Evolutionary conservation across 2,329 filamentous ascomycete species (phyloP), one percentile per base, ranked within the genome.

Genomic region (Stenocarpella maydis): DNA sequence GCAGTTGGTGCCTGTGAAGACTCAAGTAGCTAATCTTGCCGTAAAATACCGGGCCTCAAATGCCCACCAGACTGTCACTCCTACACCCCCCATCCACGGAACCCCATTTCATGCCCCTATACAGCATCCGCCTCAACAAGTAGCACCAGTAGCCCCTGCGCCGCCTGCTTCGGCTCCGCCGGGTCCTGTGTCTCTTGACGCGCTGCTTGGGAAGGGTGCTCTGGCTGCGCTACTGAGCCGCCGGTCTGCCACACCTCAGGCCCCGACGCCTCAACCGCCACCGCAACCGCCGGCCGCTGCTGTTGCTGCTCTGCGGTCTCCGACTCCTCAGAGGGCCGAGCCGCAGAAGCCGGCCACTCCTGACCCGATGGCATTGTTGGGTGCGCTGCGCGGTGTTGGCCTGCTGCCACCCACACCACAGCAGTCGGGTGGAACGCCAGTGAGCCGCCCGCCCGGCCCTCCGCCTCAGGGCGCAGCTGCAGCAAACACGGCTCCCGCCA

Each of bases 1-100:
- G 77, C 92, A 97, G 82, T 87, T 97, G 78, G 90, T 92, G 81
- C 88, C 92, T 79, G 92, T 97, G 81, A 93, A 91, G 81, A 90
- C 91, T 78, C 93, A 96, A 87, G 90, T 98, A 80, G 90, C 91
- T 79, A 89, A 90, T 80, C 87, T 97, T 79, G 88, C 89, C 85
- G 82, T 87, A 88, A 87, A 86, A 77, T 84, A 89, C 80, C 86
- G 84, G 80, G 84, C 78, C 74, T 80, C 81, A 74, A 80, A 80
- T 77, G 80, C 77, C 71, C 74, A 73, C 67, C 69, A 69, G 71
- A 76, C 78, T 77, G 69, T 68, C 58, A 74, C 75, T 69, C 73
- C 76, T 67, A 77, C 77, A 68, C 75, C 76, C 64, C 77, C 77
- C 61, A 68, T 74, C 37, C 68, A 74, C 73, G 76, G 79, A 71